Evolutionary conservation across 495 filamentous ascomycete genomes (phyloP).

Genomic region (Rhizodiscina lignyota): DNA sequence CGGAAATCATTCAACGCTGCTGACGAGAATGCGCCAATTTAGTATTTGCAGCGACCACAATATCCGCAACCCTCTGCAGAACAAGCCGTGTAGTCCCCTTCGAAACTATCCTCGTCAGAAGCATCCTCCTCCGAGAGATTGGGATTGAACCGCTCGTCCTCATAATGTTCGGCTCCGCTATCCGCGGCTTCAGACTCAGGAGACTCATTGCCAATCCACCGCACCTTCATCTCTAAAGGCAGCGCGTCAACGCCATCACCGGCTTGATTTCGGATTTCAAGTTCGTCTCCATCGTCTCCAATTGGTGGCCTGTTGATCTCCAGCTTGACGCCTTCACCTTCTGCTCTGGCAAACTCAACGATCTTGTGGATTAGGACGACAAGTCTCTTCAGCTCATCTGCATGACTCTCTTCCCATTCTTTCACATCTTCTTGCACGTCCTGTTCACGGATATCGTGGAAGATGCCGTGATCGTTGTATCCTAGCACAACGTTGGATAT

Average conservation of each 20-base stretch:
- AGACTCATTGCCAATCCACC: neutral
- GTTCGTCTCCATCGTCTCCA: conserved; percentile 13
- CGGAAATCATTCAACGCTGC: no score
- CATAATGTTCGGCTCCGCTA: neutral
- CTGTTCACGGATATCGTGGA: conserved; percentile 32
- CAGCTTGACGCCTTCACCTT: conserved; percentile 27
- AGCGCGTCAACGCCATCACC: conserved; percentile 16
- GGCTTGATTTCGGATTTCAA: conserved; percentile 28
- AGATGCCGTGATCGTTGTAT: conserved; percentile 36
- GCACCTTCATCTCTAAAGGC: conserved; percentile 4
- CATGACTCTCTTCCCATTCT: conserved; percentile 36
- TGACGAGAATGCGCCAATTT: no score
- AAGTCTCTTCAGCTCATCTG: conserved; percentile 21
- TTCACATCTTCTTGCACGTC: conserved; percentile 27
- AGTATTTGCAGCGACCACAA: conserved; percentile 24
- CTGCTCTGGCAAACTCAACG: conserved; percentile 21
- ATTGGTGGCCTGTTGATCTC: conserved; percentile 5
- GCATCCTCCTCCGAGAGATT: neutral
- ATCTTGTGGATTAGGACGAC: conserved; percentile 29
- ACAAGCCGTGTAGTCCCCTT: conserved; percentile 27
- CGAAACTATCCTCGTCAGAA: conserved; percentile 12
- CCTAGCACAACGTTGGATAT: conserved; percentile 45
- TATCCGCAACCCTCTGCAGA: conserved; percentile 24
- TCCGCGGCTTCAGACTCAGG: neutral
- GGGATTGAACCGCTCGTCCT: no score